Evolutionary conservation across 306 rosid genomes (phyloP), one percentile per base, ranked within the genome.

Genomic region (Herpetospermum pedunculosum): DNA sequence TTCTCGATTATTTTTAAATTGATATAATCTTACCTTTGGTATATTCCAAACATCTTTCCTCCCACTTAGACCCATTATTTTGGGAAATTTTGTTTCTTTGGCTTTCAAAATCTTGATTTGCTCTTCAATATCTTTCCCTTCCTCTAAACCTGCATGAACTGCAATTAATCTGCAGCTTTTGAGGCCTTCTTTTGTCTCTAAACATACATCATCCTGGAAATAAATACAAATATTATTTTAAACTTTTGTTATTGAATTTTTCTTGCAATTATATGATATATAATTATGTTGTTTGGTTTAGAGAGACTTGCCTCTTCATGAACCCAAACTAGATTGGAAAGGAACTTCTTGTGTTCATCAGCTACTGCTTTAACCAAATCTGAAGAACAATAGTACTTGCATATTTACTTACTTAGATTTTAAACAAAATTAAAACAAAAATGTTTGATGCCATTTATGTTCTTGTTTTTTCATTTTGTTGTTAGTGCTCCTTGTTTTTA

Each of bases 61-160:
- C 47, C 96, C 97, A 69, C 96, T 87, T 2, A 92, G 84, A 69
- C 88, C 76, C 81, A 54, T 83, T 34, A 90, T 72, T 82, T 86
- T 87, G 26, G 97, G 83, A 65, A 86, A 82, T 23, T 85, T 76
- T 63, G 97, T 92, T 79, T 92, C 90, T 43, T 77, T 87, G 70
- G 83, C 76, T 84, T 80, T 90, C 87, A 92, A 82, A 74, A 28
- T 29, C 54, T 90, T 75, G 79, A 92, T 74, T 70, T 87, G 97
- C 80, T 88, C 85, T 49, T 87, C 78, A 57, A 90, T 89, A 49
- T 87, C 84, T 73, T 62, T 75, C 23, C 78, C 84, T 81, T 81
- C 82, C 85, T 84, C 93, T 81, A 92, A 80, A 85, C 98, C 97
- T 49, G 96, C 98, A 44, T 92, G 98, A 76, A 92, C 96, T 65